Base-by-base conservation (phyloP, 2,329 filamentous ascomycete genomes). In the Mycosphaerella arachidis region DNA sequence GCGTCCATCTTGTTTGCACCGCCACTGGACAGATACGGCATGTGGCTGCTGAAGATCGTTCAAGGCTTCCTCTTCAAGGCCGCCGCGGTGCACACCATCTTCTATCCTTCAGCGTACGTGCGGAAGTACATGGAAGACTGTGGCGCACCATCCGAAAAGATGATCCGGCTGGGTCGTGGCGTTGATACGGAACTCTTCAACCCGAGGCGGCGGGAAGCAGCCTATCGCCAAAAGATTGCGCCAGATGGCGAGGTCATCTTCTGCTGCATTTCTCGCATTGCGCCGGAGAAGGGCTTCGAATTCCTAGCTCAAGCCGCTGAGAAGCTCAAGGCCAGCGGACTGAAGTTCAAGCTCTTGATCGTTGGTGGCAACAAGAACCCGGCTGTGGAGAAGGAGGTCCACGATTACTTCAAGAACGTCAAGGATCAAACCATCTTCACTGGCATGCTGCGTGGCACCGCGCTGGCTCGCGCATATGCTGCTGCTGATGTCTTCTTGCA, bases 401-500 rank as follows among this genome's bases (percentile, higher is more conserved):
- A 82, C 58, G 77, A 78, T n/a, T 76, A 85, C 54, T 90, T 90
- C 66, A 76, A 79, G 4, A 70, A 76, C 0, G 73, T 87, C 4
- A 73, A 77, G 51, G 79, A 83, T 33, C 82, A 81, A 54, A 85
- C 89, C 40, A 68, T 84, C n/a, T 90, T 90, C 70, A 83, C 86
- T 0, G 86, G 87, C 0, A 86, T 89, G 74, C 79, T 84, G 64
- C 79, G 82, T 0, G 86, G 86, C 10, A 79, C 80, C 53, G 79
- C 80, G 2, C 78, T 90, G 8, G 86, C 86, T n/a, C 76, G 79
- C n/a, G 82, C 84, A 9, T 90, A 89, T 65, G 86, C 87, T 1
- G 84, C 83, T 3, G 86, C 83, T 0, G 86, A 90, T 68, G 66
- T 90, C n/a, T 89, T 90, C 69, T 73, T 90, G 13, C 86, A 90